Evolutionary conservation across 768 basidiomycete genomes (phyloP), one percentile per base, ranked within the genome.

Genomic region (Pulveroboletus ravenelii): DNA sequence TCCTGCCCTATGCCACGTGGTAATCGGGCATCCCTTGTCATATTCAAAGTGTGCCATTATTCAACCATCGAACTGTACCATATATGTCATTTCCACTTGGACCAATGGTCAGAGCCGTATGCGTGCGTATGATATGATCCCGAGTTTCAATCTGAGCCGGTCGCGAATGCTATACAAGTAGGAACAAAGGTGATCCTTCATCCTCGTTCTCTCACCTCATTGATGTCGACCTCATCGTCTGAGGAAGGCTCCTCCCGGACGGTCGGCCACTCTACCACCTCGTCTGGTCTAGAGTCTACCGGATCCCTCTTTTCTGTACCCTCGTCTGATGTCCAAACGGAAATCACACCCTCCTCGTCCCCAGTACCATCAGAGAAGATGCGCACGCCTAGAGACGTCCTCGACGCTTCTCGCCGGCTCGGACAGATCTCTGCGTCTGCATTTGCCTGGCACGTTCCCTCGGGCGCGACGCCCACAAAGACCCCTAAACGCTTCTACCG

Each of bases 1-100:
- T 87, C 71, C 71, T 89, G 57, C 80, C 85, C 6, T 89, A 89
- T 62, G 73, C 80, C 17, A 81, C 74, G 60, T 88, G 85, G 86
- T 87, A 70, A 43, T 51, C 25, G 10, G 18, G 51, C 25, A 29
- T 54, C 17, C 29, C 20, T 30, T 47, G 35, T 51, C 47, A 37
- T 34, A 10, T 35, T 27, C 10, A 32, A 27, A 9, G 13, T 51
- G 47, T 61, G 18, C 8, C 9, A 42, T 36, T 25, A 44, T 50
- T 27, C 35, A 45, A 32, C 39, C 46, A 35, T 20, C 13, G 3
- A 37, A 7, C 15, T 18, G 41, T 47, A 34, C 31, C 7, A 6
- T 20, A 36, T 41, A 38, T 54, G 18, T 40, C 41, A 57, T 50
- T 50, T 18, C 18, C 18, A 49, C 29, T 47, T 17, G 31, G 47